Conservation (phyloP, 1,284 basidiomycete genomes). For the Tylopilus sp. region DNA sequence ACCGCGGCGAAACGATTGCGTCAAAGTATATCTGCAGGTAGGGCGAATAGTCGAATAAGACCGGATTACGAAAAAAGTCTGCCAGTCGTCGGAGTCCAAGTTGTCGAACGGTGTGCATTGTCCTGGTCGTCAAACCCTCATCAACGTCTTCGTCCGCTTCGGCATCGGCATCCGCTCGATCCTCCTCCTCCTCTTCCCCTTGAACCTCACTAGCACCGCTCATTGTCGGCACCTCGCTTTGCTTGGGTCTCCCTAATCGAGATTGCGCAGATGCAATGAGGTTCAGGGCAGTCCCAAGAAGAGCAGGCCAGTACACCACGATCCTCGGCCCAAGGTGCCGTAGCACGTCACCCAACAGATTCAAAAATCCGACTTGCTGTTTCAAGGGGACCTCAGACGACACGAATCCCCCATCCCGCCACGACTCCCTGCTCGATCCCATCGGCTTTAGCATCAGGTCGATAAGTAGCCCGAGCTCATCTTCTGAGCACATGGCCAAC, state of each 20-base stretch:
- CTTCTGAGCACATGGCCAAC: constrained; percentile 65
- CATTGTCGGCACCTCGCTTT: constrained; percentile 9
- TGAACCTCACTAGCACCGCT: constrained; percentile 31
- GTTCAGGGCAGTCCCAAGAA: constrained; percentile 65
- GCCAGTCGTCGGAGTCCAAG: constrained; percentile 81
- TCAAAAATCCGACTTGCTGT: constrained; percentile 81
- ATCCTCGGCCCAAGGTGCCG: constrained; percentile 74
- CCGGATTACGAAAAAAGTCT: constrained; percentile 78
- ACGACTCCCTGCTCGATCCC: constrained; percentile 32
- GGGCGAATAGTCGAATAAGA: constrained; percentile 69
- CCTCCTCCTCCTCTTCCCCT: constrained; percentile 36
- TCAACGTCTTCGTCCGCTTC: constrained; percentile 33
- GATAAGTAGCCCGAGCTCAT: constrained; percentile 76
- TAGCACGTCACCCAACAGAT: constrained; percentile 79
- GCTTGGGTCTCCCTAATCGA: constrained; percentile 23
- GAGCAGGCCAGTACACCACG: constrained; percentile 62
- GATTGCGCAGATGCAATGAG: constrained; percentile 63
- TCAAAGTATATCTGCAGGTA: constrained; percentile 70
- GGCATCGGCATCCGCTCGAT: constrained; percentile 28
- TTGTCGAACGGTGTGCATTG: constrained; percentile 67
- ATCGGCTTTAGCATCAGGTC: constrained; percentile 90
- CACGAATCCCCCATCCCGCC: constrained; percentile 26
- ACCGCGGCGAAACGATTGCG: constrained; percentile 77
- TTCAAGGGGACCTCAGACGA: constrained; percentile 37
- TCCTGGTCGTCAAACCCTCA: constrained; percentile 40